phyloP scores from a whole-genome alignment of 306 rosid species.

The Medicago arabica region DNA sequence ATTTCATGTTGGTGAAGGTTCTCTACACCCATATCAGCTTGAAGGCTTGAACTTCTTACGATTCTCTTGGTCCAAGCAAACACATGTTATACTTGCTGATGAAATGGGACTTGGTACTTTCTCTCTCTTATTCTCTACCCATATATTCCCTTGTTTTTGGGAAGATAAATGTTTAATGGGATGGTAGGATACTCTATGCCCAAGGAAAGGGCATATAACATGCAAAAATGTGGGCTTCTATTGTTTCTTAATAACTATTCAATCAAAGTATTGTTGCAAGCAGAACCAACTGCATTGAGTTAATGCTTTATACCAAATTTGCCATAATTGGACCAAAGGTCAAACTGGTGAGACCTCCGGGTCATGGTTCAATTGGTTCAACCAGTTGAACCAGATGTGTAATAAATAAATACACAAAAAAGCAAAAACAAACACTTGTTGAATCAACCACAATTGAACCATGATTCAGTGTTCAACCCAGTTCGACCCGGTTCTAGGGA shows the following conservation, averaged over 20 bases:
- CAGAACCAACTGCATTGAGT: slow-evolving; percentile 19
- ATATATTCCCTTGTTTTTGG: slow-evolving; percentile 30
- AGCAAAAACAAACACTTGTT: not conserved
- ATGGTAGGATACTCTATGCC: slow-evolving; percentile 1
- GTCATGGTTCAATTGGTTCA: slow-evolving; percentile 9
- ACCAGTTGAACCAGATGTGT: not conserved
- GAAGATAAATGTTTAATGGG: slow-evolving; percentile 8
- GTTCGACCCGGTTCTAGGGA: not conserved
- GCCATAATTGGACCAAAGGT: not conserved
- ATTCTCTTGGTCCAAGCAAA: slow-evolving; percentile 98
- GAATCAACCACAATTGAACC: not conserved
- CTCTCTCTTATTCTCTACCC: slow-evolving; percentile 36
- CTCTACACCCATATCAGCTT: slow-evolving; percentile 96
- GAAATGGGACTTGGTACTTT: slow-evolving; percentile 98
- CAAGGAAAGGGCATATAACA: slow-evolving; percentile 11
- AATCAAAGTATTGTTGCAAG: slow-evolving; percentile 23
- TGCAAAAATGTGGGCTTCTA: slow-evolving; percentile 1
- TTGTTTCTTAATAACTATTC: not conserved
- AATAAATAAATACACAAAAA: not conserved
- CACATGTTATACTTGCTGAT: slow-evolving; percentile 98
- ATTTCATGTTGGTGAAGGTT: slow-evolving; percentile 63
- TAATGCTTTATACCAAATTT: slow-evolving; percentile 2
- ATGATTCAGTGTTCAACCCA: not conserved
- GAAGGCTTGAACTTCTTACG: slow-evolving; percentile 98
- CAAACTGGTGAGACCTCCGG: not conserved